These are phyloP conservation scores for Boletus reticuloceps DNA, from an alignment of 768 basidiomycete genomes.

Conservation along the genomic window DNA sequence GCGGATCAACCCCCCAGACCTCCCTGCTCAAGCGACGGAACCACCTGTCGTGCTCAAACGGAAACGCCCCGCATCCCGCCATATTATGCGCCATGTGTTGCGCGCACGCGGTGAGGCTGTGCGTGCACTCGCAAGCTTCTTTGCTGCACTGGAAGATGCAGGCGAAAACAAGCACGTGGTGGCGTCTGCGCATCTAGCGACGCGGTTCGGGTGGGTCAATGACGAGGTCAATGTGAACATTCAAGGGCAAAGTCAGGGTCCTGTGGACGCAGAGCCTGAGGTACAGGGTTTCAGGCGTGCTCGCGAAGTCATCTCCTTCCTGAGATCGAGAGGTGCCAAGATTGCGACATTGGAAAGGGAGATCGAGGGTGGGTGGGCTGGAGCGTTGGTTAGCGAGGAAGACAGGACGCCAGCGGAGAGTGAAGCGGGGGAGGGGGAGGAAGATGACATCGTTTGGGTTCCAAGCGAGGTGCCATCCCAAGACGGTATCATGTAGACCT, in stretches of 20 bases:
- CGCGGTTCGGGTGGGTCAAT: constrained; percentile 38
- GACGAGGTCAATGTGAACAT: constrained; percentile 24
- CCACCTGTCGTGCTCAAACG: constrained; percentile 34
- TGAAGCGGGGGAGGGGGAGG: constrained; percentile 26
- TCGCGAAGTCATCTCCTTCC: constrained; percentile 68
- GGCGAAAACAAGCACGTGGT: constrained; percentile 46
- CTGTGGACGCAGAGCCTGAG: constrained; percentile 11
- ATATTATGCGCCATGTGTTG: constrained; percentile 86
- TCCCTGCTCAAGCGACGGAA: constrained; percentile 31
- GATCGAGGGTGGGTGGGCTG: constrained; percentile 68
- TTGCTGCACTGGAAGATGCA: constrained; percentile 58
- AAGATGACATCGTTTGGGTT: constrained; percentile 35
- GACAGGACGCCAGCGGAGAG: constrained; percentile 24
- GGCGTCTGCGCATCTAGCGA: constrained; percentile 49
- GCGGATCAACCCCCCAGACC: constrained; percentile 31
- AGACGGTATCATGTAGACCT: constrained; percentile 5
- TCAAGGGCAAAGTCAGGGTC: constrained; percentile 26
- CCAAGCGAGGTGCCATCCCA: constrained; percentile 11
- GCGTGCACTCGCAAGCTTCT: constrained; percentile 68
- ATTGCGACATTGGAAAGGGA: constrained; percentile 48
- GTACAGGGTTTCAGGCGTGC: constrained; percentile 59
- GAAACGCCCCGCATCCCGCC: constrained; percentile 67
- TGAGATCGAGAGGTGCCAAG: constrained; percentile 70
- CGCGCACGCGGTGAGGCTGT: constrained; percentile 83
- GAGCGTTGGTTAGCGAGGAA: constrained; percentile 56